Evolutionary conservation across 208 protist species (phyloP), one percentile per base, ranked within the genome.

Genomic region (Crithidia bombi): DNA sequence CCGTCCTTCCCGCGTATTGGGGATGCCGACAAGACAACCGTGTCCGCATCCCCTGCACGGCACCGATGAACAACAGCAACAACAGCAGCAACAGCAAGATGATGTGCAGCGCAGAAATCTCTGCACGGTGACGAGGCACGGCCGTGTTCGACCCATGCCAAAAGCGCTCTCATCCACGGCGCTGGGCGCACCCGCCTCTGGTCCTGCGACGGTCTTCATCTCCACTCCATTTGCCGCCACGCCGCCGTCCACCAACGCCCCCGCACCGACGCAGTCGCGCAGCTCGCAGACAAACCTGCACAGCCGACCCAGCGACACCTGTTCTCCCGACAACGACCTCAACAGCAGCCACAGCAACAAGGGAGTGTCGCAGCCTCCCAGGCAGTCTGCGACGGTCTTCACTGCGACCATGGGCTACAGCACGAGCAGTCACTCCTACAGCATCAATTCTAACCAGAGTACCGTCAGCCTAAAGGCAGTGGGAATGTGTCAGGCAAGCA

Each of bases 371-470:
- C 25, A 33, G 5, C 51, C 7, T 14, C 51, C 25, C 0, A 25
- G 38, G 33, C 33, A 14, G 35, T 3, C n/a, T 15, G 3, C 11
- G 6, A 28, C 54, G 25, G n/a, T n/a, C 17, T 59, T 59, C 54
- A 30, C 11, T 25, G 35, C 54, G 14, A 14, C 19, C 9, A 2
- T 44, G 19, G 35, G 54, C 33, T 43, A 59, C 54, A 59, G 54
- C 54, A 7, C 28, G 19, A 44, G 35, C 54, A 59, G 54, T 21
- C 54, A 59, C 15, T 44, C 33, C 0, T 28, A 59, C 35, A 35
- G 54, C 54, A 44, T 59, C 54, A 59, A 35, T 35, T 59, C 54
- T 6, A 59, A 59, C 54, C 54, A 44, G 6, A 59, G 54, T 35
- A 35, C 54, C 33, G 15, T 44, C 19, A 44, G 14, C 54, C 54